Conservation (phyloP, 2,329 filamentous ascomycete species). For the Aspergillus ruber region DNA sequence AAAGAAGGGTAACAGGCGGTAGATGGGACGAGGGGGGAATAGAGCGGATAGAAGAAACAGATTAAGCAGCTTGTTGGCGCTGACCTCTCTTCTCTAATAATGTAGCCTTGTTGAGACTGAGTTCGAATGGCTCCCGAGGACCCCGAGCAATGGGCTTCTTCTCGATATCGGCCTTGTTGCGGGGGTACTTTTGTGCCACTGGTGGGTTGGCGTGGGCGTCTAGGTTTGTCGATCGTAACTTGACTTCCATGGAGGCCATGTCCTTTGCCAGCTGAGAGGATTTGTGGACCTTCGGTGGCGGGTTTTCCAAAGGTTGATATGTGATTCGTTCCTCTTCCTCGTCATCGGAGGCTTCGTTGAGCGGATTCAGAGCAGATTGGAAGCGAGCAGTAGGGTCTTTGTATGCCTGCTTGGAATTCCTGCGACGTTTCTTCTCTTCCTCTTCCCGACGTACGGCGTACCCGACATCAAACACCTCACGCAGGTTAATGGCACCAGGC, state of each 20-base stretch:
- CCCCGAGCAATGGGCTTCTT: slow-evolving; percentile 76
- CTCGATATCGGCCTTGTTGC: slow-evolving; percentile 73
- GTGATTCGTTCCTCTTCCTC: slow-evolving; percentile 55
- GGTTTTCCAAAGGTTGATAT: slow-evolving; percentile 39
- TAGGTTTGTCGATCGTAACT: slow-evolving; percentile 77
- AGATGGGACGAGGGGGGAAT: not conserved
- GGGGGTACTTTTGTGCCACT: slow-evolving; percentile 27
- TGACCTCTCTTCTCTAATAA: slow-evolving; percentile 66
- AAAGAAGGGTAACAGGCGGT: not conserved
- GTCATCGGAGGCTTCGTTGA: slow-evolving; percentile 59
- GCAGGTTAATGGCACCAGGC: slow-evolving; percentile 86
- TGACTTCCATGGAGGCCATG: slow-evolving; percentile 73
- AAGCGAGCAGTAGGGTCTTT: slow-evolving; percentile 54
- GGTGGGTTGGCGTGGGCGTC: slow-evolving; percentile 51
- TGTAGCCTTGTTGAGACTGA: slow-evolving; percentile 86
- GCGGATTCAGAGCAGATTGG: slow-evolving; percentile 54
- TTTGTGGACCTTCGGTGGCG: slow-evolving; percentile 62
- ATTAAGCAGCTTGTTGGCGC: slow-evolving; percentile 19
- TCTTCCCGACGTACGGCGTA: slow-evolving; percentile 96
- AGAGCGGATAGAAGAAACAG: not conserved
- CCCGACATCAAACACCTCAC: slow-evolving; percentile 96
- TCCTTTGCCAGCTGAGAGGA: slow-evolving; percentile 47
- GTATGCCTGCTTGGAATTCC: slow-evolving; percentile 70
- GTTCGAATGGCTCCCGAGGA: slow-evolving; percentile 84
- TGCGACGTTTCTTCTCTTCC: slow-evolving; percentile 86